Conservation (phyloP, 1,284 basidiomycete genomes). For the Sphaerobolus stellatus region DNA sequence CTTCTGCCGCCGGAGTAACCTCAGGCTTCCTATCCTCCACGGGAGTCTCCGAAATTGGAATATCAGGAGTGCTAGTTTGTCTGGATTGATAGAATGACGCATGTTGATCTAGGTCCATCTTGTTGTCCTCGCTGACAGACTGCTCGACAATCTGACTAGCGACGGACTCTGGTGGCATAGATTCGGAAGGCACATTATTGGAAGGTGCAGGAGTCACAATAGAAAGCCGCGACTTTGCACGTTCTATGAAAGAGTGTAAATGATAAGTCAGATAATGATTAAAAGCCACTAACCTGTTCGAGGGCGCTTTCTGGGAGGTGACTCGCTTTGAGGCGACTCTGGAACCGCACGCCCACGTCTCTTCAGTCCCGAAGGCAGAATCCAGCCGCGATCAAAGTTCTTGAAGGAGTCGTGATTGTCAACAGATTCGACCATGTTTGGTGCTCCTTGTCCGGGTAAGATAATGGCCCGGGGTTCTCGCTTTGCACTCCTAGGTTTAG, state of each 20-base stretch:
- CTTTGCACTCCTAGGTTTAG: conserved; percentile 11
- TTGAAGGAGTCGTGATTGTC: conserved; percentile 75
- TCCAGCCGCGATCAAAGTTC: conserved; percentile 88
- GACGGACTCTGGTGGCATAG: no score
- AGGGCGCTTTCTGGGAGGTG: conserved; percentile 46
- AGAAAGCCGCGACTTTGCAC: conserved; percentile 48
- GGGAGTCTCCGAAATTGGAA: no score
- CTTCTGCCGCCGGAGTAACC: no score
- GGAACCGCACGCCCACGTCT: conserved; percentile 49
- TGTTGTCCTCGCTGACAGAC: no score
- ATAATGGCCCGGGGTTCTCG: conserved; percentile 23
- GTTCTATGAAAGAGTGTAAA: conserved; percentile 30
- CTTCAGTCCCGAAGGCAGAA: conserved; percentile 73
- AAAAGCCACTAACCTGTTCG: conserved; percentile 44
- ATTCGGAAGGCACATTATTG: no score
- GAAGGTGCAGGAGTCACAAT: conserved; percentile 48
- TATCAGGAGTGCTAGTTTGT: no score
- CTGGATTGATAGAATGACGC: no score
- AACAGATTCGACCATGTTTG: conserved; percentile 61
- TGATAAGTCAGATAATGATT: not conserved
- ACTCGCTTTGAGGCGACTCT: conserved; percentile 30
- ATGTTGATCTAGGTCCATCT: no score
- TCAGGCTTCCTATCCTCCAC: no score
- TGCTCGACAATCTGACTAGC: no score
- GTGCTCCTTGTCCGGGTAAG: conserved; percentile 38